Conservation (phyloP, 495 filamentous ascomycete genomes). For the Penicillium paradoxum region DNA sequence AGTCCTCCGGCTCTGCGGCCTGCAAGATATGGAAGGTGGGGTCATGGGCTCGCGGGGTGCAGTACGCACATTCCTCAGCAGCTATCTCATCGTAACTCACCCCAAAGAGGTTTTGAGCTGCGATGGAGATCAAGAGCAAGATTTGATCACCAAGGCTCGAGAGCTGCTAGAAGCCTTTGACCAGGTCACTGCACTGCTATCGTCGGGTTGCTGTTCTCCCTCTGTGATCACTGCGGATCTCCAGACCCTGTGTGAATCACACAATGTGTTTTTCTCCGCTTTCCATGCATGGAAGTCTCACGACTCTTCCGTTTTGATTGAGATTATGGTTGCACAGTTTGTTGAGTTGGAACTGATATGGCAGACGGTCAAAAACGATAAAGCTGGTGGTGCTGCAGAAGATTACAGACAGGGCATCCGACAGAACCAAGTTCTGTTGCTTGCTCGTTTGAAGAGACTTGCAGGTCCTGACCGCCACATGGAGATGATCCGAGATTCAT, state of each 20-base stretch:
- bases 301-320: conserved; percentile 82
- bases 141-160: conserved; percentile 80
- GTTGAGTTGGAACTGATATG: conserved; percentile 93
- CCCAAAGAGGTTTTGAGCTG: conserved; percentile 86
- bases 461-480: conserved; percentile 79
- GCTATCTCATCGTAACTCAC: conserved; percentile 89
- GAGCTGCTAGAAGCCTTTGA: conserved; percentile 82
- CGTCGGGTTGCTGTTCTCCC: conserved; percentile 45
- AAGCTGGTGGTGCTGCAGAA: conserved; percentile 74
- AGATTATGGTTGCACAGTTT: conserved; percentile 94
- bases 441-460: conserved; percentile 84
- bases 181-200: conserved; percentile 60
- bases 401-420: conserved; percentile 91
- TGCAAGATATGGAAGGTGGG: conserved; percentile 65
- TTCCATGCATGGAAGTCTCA: conserved; percentile 94
- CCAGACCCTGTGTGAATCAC: conserved; percentile 51
- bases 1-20: conserved; percentile 69
- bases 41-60: conserved; percentile 70
- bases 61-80: conserved; percentile 85
- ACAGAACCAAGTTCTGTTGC: conserved; percentile 84
- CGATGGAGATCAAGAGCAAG: conserved; percentile 80
- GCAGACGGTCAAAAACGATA: conserved; percentile 91
- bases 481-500: conserved; percentile 73
- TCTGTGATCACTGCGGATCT: conserved; percentile 37
- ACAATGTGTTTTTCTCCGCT: conserved; percentile 80